Evolutionary conservation across 495 filamentous ascomycete species (phyloP).

Genomic region (Bryoglossum gracile): DNA sequence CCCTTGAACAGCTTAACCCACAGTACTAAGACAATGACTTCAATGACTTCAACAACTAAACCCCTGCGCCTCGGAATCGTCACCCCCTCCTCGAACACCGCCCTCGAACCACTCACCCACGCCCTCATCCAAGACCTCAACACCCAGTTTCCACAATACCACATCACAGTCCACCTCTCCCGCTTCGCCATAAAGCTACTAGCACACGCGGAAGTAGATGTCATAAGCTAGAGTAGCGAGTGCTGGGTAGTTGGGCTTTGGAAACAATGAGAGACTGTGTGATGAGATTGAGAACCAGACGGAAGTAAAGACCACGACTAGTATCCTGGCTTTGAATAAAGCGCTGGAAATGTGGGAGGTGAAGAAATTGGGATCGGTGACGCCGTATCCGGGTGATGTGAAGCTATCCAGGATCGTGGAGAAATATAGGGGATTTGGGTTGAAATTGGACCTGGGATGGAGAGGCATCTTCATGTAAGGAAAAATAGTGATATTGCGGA

Average conservation of each 20-base stretch:
- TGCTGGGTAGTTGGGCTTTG: constrained; percentile 27
- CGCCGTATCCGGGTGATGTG: constrained; percentile 26
- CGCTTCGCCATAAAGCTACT: constrained; percentile 22
- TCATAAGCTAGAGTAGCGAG: constrained; percentile 27
- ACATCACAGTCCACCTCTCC: constrained; percentile 19
- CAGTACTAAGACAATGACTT: too few species aligned
- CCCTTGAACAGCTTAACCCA: neutral
- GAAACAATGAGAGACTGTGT: constrained; percentile 22
- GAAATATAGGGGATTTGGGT: constrained; percentile 25
- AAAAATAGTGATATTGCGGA: constrained; percentile 26
- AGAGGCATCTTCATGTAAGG: constrained; percentile 20
- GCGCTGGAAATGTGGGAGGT: constrained; percentile 18
- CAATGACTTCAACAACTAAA: neutral
- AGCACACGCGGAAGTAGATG: constrained; percentile 20
- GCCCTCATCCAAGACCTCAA: constrained; percentile 27
- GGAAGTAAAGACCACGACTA: constrained; percentile 24
- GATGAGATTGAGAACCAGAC: constrained; percentile 20
- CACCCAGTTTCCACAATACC: neutral
- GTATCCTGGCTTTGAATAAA: constrained; percentile 25
- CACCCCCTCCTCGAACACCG: constrained; percentile 21
- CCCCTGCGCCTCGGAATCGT: constrained; percentile 19
- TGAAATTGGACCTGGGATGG: constrained; percentile 16
- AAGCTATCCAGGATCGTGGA: constrained; percentile 21
- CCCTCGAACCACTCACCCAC: constrained; percentile 39
- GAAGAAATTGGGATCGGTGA: constrained; percentile 24